These are phyloP conservation scores for Mrakia blollopis DNA, from an alignment of 768 basidiomycete genomes.

Conservation along the genomic window DNA sequence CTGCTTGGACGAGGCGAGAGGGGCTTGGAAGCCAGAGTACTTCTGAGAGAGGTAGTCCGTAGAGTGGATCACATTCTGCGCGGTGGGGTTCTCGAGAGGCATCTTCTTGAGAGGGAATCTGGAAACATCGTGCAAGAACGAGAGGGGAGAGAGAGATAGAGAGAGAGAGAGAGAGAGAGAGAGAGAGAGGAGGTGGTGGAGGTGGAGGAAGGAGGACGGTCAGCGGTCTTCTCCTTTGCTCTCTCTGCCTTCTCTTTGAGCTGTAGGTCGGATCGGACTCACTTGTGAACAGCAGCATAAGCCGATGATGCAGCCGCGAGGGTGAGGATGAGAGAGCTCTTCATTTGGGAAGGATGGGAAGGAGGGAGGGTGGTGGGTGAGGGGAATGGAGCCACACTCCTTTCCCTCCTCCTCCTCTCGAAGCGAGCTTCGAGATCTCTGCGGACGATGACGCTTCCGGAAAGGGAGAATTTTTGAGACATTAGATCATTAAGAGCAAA, in stretches of 20 bases:
- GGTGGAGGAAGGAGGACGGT: not conserved
- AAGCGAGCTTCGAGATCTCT: too few species aligned
- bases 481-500: not conserved
- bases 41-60: constrained; percentile 84
- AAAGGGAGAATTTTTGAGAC: too few species aligned
- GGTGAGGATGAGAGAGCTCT: constrained; percentile 16
- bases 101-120: constrained; percentile 88
- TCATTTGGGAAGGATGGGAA: constrained; percentile 12
- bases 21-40: constrained; percentile 62
- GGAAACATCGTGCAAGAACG: constrained; percentile 45
- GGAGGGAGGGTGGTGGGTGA: not conserved
- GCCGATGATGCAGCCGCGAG: constrained; percentile 25
- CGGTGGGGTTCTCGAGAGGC: constrained; percentile 49
- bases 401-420: not conserved
- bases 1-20: constrained; percentile 40
- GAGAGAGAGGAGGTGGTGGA: not conserved
- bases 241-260: not conserved
- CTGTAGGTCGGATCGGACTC: constrained; percentile 4
- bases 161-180: not conserved
- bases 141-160: not conserved
- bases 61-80: constrained; percentile 50
- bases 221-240: not conserved
- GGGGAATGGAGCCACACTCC: not conserved
- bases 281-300: constrained; percentile 32
- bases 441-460: too few species aligned